Percentiles rank a stretch among this genome's conserved stretches.
Evolutionary conservation across 305 asterid species (phyloP).

Genomic region (Fraxinus baroniana): DNA sequence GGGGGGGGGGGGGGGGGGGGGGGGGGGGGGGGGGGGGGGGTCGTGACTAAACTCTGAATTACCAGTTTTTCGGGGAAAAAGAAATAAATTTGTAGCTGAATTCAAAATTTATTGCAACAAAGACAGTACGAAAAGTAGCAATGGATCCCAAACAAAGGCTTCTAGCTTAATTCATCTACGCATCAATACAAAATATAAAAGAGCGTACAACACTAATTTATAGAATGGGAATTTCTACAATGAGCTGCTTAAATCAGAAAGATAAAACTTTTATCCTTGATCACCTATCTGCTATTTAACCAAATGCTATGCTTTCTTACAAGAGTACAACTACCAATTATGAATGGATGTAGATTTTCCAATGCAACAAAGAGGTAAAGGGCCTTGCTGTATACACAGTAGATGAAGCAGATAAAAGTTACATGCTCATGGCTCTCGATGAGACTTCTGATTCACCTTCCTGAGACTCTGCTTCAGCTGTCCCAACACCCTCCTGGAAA

Average conservation of each 20-base stretch:
- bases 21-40: too few relatives aligned
- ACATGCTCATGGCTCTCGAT: slow-evolving; percentile 74
- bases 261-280: slow-evolving; percentile 12
- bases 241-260: slow-evolving; percentile 14
- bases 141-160: background rate
- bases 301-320: slow-evolving; percentile 1
- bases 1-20: too few relatives aligned
- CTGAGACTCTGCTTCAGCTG: slow-evolving; percentile 37
- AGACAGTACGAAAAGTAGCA: background rate
- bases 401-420: slow-evolving; percentile 24
- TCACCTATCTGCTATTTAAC: slow-evolving; percentile 8
- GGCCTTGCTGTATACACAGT: slow-evolving; percentile 20
- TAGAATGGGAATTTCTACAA: slow-evolving; percentile 20
- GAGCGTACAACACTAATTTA: slow-evolving; percentile 9
- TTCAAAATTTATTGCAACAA: background rate
- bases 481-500: slow-evolving; percentile 38
- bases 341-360: slow-evolving; percentile 16
- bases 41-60: too few relatives aligned
- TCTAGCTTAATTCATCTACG: slow-evolving; percentile 14
- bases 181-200: slow-evolving; percentile 6
- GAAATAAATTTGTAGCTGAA: background rate
- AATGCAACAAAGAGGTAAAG: slow-evolving; percentile 18
- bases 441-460: slow-evolving; percentile 67
- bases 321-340: slow-evolving; percentile 25
- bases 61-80: too few relatives aligned